phyloP scores from a whole-genome alignment of 176 grass and related monocot species.

The Aegilops longissima region DNA sequence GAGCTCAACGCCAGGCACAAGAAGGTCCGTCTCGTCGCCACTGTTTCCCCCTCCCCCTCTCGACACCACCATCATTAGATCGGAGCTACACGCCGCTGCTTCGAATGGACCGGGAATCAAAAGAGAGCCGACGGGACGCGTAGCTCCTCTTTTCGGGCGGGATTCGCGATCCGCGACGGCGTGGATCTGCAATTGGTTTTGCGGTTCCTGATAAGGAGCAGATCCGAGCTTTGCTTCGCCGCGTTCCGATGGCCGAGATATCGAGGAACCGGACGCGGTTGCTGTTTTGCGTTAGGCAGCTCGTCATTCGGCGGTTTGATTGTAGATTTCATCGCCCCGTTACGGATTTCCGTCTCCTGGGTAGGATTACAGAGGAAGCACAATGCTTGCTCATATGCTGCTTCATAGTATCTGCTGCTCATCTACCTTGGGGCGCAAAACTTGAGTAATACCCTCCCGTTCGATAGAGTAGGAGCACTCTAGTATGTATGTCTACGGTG shows the following conservation, averaged over 20 bases:
- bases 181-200: neutral
- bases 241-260: neutral
- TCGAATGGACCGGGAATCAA: neutral
- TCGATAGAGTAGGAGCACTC: neutral
- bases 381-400: neutral
- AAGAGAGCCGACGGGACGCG: neutral
- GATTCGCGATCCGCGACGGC: constrained; percentile 34
- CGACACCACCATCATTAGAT: constrained; percentile 16
- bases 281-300: neutral
- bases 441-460: neutral
- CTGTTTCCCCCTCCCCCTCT: neutral
- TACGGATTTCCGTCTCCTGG: neutral
- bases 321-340: neutral
- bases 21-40: constrained; percentile 45
- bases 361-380: neutral
- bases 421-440: neutral
- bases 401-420: neutral
- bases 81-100: neutral
- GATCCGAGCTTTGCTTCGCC: constrained; percentile 31
- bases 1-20: constrained; percentile 97
- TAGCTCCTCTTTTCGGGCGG: neutral
- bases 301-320: neutral
- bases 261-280: neutral
- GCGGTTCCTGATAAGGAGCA: neutral
- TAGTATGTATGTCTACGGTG: neutral